Conservation (phyloP, 2,329 filamentous ascomycete genomes). For the Paraconiothyrium brasiliense region DNA sequence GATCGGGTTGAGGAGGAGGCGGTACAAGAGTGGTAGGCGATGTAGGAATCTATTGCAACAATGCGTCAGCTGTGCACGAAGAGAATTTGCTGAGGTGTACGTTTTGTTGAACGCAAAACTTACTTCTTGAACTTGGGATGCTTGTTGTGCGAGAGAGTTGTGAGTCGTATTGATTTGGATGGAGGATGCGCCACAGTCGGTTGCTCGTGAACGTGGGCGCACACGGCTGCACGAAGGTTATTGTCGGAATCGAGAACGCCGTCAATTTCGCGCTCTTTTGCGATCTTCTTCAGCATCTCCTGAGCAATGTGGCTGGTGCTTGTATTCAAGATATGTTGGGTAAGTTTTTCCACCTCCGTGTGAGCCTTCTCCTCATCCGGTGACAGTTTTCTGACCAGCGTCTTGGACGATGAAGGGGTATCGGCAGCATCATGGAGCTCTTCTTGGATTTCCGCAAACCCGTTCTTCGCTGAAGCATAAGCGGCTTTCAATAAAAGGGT, state of each 20-base stretch:
- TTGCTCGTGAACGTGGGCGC: slow-evolving; percentile 57
- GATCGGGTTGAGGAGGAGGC: slow-evolving; percentile 59
- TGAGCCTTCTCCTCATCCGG: slow-evolving; percentile 57
- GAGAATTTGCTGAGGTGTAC: background rate
- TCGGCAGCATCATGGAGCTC: slow-evolving; percentile 22
- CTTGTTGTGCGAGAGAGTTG: slow-evolving; percentile 57
- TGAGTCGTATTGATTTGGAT: slow-evolving; percentile 58
- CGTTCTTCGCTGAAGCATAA: slow-evolving; percentile 23
- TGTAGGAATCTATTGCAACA: slow-evolving; percentile 52
- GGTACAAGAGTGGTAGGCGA: slow-evolving; percentile 60
- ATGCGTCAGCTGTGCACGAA: background rate
- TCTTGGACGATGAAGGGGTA: slow-evolving; percentile 47
- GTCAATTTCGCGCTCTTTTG: slow-evolving; percentile 36
- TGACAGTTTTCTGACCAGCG: slow-evolving; percentile 54
- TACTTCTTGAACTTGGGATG: slow-evolving; percentile 50
- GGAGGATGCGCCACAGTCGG: slow-evolving; percentile 63
- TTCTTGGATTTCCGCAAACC: slow-evolving; percentile 31
- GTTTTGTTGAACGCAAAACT: background rate
- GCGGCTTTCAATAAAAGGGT: slow-evolving; percentile 59
- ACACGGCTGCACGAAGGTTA: slow-evolving; percentile 61
- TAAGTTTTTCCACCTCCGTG: slow-evolving; percentile 53
- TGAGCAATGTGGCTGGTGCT: slow-evolving; percentile 42
- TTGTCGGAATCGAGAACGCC: slow-evolving; percentile 51
- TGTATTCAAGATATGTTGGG: slow-evolving; percentile 46
- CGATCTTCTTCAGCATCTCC: slow-evolving; percentile 34